These are phyloP conservation scores for Arctostaphylos glauca DNA, from an alignment of 148 eudicot species.

Conservation along the genomic window DNA sequence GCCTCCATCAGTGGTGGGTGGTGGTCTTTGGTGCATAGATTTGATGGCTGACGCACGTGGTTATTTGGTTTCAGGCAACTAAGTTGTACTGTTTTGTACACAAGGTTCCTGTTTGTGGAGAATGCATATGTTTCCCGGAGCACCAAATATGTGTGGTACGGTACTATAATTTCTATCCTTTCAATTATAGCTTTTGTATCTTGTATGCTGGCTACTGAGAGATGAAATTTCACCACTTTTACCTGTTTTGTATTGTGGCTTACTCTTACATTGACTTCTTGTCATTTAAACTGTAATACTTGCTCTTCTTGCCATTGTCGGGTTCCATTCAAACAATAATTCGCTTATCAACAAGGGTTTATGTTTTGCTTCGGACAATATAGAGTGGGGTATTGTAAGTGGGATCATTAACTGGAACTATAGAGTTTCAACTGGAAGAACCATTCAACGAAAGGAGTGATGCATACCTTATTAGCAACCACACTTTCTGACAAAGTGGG, in stretches of 20 bases:
- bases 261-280: not conserved
- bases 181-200: not conserved
- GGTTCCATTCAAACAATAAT: not conserved
- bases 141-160: conserved; percentile 98
- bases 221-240: not conserved
- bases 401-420: not conserved
- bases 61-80: conserved; percentile 65
- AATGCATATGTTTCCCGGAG: conserved; percentile 95
- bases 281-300: not conserved
- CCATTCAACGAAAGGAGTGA: not conserved
- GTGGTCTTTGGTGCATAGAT: not conserved
- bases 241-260: not conserved
- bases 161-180: not conserved
- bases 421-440: not conserved
- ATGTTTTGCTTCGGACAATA: not conserved
- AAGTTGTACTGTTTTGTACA: conserved; percentile 96
- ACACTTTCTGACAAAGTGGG: too few relatives aligned
- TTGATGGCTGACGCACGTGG: not conserved
- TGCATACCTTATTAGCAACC: not conserved
- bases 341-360: not conserved
- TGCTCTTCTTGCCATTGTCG: not conserved
- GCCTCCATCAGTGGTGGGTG: not conserved
- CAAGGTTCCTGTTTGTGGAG: conserved; percentile 98
- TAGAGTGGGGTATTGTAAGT: not conserved
- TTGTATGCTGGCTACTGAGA: not conserved